These are phyloP conservation scores for Kodamaea arcana DNA, from an alignment of 1,139 yeast species.

Conservation along the genomic window DNA sequence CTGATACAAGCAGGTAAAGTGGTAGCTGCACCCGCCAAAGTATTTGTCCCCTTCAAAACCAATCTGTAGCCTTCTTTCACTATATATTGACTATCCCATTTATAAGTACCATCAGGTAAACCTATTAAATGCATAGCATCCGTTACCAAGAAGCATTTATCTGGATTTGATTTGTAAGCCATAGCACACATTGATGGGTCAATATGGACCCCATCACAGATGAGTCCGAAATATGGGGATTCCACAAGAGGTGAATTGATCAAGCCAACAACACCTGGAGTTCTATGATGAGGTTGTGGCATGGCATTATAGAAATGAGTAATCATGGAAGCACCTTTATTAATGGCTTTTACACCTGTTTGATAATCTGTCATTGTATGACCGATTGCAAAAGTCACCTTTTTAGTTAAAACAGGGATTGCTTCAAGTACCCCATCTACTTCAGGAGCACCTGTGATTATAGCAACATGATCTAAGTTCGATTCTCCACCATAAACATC, in stretches of 20 bases:
- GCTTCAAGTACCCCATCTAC: constrained; percentile 50
- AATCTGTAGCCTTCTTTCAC: constrained; percentile 48
- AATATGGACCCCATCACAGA: constrained; percentile 62
- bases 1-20: constrained; percentile 52
- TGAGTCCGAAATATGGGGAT: constrained; percentile 54
- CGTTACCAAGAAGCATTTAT: constrained; percentile 55
- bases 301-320: constrained; percentile 66
- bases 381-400: constrained; percentile 51
- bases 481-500: constrained; percentile 45
- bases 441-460: constrained; percentile 63
- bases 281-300: constrained; percentile 65
- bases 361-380: constrained; percentile 52
- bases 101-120: constrained; percentile 47
- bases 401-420: constrained; percentile 37
- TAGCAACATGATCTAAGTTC: constrained; percentile 43
- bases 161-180: constrained; percentile 53
- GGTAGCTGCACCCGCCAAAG: constrained; percentile 64
- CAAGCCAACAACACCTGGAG: constrained; percentile 57
- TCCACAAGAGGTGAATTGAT: constrained; percentile 36
- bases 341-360: constrained; percentile 47
- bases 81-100: constrained; percentile 47
- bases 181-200: constrained; percentile 54
- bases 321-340: constrained; percentile 54
- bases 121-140: constrained; percentile 61
- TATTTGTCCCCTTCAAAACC: constrained; percentile 52